Percentiles rank a stretch among this genome's conserved stretches.
Conservation (phyloP, 768 basidiomycete species). For the Trametes elegans region DNA sequence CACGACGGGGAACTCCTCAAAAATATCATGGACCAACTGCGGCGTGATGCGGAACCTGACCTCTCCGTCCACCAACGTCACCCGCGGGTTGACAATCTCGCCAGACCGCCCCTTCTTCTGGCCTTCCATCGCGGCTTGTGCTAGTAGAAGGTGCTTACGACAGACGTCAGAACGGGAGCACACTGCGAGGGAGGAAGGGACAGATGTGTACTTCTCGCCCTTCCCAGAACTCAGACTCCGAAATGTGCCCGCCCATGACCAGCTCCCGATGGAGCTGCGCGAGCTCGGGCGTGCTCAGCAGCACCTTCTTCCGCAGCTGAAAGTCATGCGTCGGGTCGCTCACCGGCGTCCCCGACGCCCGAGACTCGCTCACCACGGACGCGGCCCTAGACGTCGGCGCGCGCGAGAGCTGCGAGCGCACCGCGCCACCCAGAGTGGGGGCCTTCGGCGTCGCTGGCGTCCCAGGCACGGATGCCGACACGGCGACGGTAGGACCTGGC, state of each 20-base stretch:
- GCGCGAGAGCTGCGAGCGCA: conserved; percentile 37
- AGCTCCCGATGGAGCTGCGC: conserved; percentile 83
- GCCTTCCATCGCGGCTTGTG: conserved; percentile 69
- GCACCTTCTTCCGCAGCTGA: conserved; percentile 72
- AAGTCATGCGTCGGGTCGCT: conserved; percentile 67
- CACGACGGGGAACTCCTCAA: conserved; percentile 96
- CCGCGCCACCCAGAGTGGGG: conserved; percentile 17
- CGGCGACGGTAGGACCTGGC: conserved; percentile 2
- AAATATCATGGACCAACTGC: conserved; percentile 92
- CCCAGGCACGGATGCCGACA: conserved; percentile 17
- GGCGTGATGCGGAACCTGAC: conserved; percentile 89
- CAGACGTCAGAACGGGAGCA: conserved; percentile 25
- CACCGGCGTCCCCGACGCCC: conserved; percentile 53
- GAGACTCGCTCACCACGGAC: conserved; percentile 56
- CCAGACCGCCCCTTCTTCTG: conserved; percentile 83
- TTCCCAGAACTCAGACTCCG: conserved; percentile 96
- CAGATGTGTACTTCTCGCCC: conserved; percentile 72
- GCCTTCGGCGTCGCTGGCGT: conserved; percentile 32
- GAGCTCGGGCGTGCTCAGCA: conserved; percentile 76
- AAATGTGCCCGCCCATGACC: conserved; percentile 81
- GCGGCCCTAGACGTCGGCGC: conserved; percentile 57
- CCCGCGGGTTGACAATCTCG: conserved; percentile 84
- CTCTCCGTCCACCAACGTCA: conserved; percentile 83
- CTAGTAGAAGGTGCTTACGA: conserved; percentile 67
- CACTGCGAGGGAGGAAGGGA: conserved; percentile 15